A percentile compares a stretch with the other conserved stretches of the same genome.
Evolutionary conservation across 73 alveolate species (phyloP).

Genomic region (Effrenium voratum): DNA sequence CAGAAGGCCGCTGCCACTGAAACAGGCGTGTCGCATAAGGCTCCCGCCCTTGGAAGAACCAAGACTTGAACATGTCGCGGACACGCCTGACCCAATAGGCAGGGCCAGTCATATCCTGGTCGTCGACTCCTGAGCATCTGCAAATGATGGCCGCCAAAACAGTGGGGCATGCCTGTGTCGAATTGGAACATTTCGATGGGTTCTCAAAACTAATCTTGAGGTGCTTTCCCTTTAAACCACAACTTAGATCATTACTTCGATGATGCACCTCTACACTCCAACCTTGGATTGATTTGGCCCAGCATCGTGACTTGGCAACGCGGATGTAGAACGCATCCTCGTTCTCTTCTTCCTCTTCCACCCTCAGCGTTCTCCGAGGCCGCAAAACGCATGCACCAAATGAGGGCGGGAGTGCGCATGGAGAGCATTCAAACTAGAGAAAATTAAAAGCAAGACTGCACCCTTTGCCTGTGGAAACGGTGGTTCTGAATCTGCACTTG

Average conservation of each 20-base stretch:
- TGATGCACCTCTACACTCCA: neutral
- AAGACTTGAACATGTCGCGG: constrained; percentile 2
- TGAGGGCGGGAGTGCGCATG: too few species aligned
- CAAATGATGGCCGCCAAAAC: neutral
- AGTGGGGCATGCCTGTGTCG: neutral
- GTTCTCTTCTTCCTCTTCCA: neutral
- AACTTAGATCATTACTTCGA: too few species aligned
- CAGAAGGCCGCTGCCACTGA: too few species aligned
- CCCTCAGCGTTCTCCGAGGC: neutral
- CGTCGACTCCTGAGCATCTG: constrained; percentile 27
- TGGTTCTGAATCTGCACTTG: too few species aligned
- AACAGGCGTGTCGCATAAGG: too few species aligned
- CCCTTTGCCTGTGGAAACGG: too few species aligned
- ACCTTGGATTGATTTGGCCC: neutral
- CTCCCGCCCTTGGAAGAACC: constrained; percentile 78
- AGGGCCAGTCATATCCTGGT: constrained; percentile 40
- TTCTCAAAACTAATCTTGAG: neutral
- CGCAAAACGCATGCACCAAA: neutral
- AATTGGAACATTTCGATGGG: too few species aligned
- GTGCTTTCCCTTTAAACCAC: neutral
- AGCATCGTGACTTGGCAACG: neutral
- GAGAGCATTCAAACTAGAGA: too few species aligned
- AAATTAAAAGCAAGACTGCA: too few species aligned
- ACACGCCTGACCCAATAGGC: neutral
- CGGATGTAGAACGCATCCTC: constrained; percentile 44